Evolutionary conservation across 139 green algal genomes (phyloP), one percentile per base, ranked within the genome.

Genomic region (Trebouxia sp.): DNA sequence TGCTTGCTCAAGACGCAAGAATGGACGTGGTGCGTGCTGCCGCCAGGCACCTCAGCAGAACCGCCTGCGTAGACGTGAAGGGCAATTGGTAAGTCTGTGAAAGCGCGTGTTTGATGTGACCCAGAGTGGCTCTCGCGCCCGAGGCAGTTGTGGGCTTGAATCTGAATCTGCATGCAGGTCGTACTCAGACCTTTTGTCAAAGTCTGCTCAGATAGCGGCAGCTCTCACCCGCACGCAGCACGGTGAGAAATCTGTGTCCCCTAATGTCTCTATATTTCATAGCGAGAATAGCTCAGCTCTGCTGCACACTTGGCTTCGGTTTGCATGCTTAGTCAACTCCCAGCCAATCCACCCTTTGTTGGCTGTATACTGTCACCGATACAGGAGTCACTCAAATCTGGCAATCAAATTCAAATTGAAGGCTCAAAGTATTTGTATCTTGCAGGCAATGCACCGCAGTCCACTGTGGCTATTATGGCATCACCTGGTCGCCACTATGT

Each of bases 401-500:
- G 12, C 55, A 65, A 35, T 24, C 55, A 65, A 65, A n/a, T n/a
- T n/a, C n/a, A n/a, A n/a, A n/a, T n/a, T n/a, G n/a, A n/a, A n/a
- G n/a, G n/a, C n/a, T n/a, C n/a, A n/a, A n/a, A n/a, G n/a, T n/a
- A n/a, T n/a, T n/a, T n/a, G 5, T 9, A 6, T 65, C 26, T 24
- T 45, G 62, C 32, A 26, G 9, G 5, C 12, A 15, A 15, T 43
- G 10, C 7, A 28, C n/a, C 11, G 32, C 42, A 41, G 12, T 35
- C 62, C 3, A 72, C 62, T 30, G 81, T 95, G 2, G 92, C 83
- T 0, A 75, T 95, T 20, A 86, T 91, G 78, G 74, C 77, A 5
- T 75, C 75, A 35, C 89, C 92, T 28, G 88, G 89, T 0, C 53
- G 85, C 38, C 85, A 94, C 75, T 97, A 94, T 79, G 86, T 96